Conservation (phyloP, 441 rosid genomes). For the Erodium texanum region DNA sequence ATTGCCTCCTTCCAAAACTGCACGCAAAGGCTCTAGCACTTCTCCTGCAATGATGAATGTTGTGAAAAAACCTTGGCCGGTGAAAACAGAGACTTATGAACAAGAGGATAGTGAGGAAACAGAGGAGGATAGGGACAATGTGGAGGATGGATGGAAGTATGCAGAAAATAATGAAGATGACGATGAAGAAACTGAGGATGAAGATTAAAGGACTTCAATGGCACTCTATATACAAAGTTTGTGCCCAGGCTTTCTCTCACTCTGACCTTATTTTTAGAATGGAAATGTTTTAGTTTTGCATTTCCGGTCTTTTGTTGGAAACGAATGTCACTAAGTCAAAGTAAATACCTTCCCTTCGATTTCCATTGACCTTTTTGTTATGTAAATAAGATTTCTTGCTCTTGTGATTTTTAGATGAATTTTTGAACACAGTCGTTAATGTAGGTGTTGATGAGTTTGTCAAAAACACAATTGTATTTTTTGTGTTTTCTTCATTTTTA, state of each 20-base stretch:
- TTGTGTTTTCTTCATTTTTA: too few relatives aligned
- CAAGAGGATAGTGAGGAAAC: constrained; percentile 94
- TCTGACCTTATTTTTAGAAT: neutral
- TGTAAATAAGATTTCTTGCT: neutral
- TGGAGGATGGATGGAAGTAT: constrained; percentile 75
- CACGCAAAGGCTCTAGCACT: constrained; percentile 51
- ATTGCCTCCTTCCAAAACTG: constrained; percentile 50
- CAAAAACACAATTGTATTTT: neutral
- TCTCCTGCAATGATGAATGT: constrained; percentile 37
- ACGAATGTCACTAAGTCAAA: neutral
- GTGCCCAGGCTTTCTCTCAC: neutral
- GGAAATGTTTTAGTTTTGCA: neutral
- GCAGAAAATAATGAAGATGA: constrained; percentile 57
- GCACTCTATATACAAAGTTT: constrained; percentile 5
- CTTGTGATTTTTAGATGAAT: too few relatives aligned
- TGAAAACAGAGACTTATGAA: constrained; percentile 45
- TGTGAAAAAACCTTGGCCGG: constrained; percentile 51
- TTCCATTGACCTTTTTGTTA: neutral
- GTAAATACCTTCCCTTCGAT: neutral
- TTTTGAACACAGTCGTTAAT: too few relatives aligned
- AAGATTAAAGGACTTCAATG: constrained; percentile 40
- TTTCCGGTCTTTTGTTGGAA: too few relatives aligned
- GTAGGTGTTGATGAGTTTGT: neutral
- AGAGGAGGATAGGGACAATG: constrained; percentile 62
- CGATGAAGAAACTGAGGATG: constrained; percentile 88